These are phyloP conservation scores for Backusella tuberculispora DNA, from an alignment of 192 early-diverging fungal species.

Conservation along the genomic window DNA sequence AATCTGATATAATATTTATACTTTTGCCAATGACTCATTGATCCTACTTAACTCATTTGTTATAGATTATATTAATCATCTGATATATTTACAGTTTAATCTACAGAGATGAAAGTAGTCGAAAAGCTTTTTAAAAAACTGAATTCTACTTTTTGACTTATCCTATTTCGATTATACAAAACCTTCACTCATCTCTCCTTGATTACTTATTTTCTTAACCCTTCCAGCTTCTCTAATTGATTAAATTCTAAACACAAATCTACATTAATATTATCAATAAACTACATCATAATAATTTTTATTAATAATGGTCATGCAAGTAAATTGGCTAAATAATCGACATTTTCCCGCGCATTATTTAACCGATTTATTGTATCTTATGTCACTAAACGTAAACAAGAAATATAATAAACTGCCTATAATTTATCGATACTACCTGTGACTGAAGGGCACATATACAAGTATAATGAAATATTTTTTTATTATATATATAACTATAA, in stretches of 20 bases:
- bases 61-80: background rate
- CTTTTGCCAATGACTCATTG: background rate
- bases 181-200: background rate
- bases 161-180: background rate
- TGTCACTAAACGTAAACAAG: background rate
- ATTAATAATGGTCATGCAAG: conserved; percentile 1
- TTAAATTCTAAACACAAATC: background rate
- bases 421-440: too few relatives aligned
- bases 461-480: too few relatives aligned
- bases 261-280: background rate
- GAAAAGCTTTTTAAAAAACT: background rate
- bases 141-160: background rate
- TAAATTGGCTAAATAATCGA: background rate
- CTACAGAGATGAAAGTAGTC: background rate
- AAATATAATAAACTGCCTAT: background rate
- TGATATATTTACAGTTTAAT: background rate
- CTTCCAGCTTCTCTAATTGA: background rate
- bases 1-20: conserved; percentile 10
- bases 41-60: background rate
- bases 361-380: background rate
- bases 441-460: too few relatives aligned
- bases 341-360: background rate
- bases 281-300: background rate
- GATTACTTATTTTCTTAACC: background rate
- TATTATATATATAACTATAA: too few relatives aligned